A percentile compares a stretch with the other conserved stretches of the same genome.
These are phyloP conservation scores for Ehretia macrophylla DNA, from an alignment of 257 asterid species.

Conservation along the genomic window DNA sequence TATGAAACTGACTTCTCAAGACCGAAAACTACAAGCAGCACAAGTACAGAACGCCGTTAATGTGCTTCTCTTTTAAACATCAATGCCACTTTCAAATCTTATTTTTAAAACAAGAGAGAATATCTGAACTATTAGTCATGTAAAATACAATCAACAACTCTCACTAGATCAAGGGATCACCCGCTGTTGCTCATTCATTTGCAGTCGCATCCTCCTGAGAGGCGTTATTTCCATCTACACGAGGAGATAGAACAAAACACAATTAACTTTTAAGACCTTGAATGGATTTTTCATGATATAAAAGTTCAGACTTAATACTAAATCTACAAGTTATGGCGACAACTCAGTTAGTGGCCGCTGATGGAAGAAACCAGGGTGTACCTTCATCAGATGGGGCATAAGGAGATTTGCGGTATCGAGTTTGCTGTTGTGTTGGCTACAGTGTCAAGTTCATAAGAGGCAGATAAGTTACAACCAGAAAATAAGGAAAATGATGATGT, in stretches of 20 bases:
- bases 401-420: constrained; percentile 89
- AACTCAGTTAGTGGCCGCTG: too few relatives aligned
- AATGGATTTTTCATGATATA: too few relatives aligned
- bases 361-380: constrained; percentile 15
- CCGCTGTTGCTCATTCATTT: constrained; percentile 43
- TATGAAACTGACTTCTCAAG: constrained; percentile 4
- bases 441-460: not conserved
- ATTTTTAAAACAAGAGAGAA: constrained; percentile 20
- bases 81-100: constrained; percentile 12
- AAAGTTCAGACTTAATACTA: not conserved
- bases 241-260: not conserved
- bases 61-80: not conserved
- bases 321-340: too few relatives aligned
- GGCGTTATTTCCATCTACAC: constrained; percentile 53
- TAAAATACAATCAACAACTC: constrained; percentile 21
- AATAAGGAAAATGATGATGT: too few relatives aligned
- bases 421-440: constrained; percentile 94
- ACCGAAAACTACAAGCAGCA: constrained; percentile 10
- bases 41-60: constrained; percentile 10
- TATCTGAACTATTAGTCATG: constrained; percentile 21
- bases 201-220: constrained; percentile 49
- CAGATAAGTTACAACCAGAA: too few relatives aligned
- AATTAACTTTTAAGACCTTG: not conserved
- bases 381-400: constrained; percentile 95
- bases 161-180: constrained; percentile 20